Evolutionary conservation across 2,329 filamentous ascomycete species (phyloP).

Genomic region (Diaporthe caulivora): DNA sequence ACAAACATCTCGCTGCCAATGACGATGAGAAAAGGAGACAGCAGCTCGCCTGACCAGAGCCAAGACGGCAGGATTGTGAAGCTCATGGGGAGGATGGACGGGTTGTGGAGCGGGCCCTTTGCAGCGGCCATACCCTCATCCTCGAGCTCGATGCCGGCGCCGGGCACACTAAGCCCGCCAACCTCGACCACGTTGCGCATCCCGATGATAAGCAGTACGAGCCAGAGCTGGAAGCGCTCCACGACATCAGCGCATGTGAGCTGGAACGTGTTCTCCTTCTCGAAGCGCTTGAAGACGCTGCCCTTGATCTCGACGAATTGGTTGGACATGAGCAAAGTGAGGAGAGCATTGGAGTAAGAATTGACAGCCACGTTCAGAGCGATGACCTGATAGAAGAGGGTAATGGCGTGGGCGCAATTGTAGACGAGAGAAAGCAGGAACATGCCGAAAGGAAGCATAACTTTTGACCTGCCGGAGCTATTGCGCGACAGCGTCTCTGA

Average conservation of each 20-base stretch:
- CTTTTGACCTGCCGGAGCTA: constrained; percentile 88
- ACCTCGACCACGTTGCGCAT: constrained; percentile 97
- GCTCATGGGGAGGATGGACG: constrained; percentile 86
- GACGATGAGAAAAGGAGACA: constrained; percentile 94
- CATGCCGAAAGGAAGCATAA: constrained; percentile 90
- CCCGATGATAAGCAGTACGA: constrained; percentile 96
- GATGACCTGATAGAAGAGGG: constrained; percentile 97
- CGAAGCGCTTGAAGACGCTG: constrained; percentile 98
- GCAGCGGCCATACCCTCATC: constrained; percentile 62
- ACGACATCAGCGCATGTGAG: constrained; percentile 97
- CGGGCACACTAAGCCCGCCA: constrained; percentile 79
- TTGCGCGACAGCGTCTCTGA: constrained; percentile 91
- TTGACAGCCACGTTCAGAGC: constrained; percentile 98
- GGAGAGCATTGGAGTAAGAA: constrained; percentile 94
- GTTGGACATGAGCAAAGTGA: constrained; percentile 94
- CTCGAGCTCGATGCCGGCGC: constrained; percentile 62
- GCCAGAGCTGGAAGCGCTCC: constrained; percentile 96
- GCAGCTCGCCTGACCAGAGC: constrained; percentile 82
- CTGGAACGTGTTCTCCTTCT: constrained; percentile 98
- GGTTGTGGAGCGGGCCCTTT: constrained; percentile 72
- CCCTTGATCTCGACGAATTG: constrained; percentile 99
- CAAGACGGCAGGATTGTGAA: constrained; percentile 91
- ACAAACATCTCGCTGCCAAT: constrained; percentile 97
- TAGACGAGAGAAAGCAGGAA: constrained; percentile 89
- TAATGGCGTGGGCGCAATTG: constrained; percentile 87